Evolutionary conservation across 2,329 filamentous ascomycete genomes (phyloP).

Genomic region (Monilinia vaccinii-corymbosi): DNA sequence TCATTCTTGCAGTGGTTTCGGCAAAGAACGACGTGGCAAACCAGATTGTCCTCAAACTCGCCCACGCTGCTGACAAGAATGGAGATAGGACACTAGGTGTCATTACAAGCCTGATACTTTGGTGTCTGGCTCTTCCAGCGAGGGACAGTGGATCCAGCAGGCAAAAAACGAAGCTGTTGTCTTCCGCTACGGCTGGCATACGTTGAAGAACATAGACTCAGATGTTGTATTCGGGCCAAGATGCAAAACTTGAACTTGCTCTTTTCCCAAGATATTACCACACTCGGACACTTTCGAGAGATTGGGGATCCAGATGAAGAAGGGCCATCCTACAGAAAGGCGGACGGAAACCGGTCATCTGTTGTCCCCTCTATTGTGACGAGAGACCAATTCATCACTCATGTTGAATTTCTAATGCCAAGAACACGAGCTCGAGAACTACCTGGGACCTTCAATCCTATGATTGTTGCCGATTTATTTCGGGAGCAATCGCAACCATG

Average conservation of each 20-base stretch:
- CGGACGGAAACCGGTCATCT: no score
- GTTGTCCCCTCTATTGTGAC: no score
- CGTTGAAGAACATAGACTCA: slow-evolving; percentile 40
- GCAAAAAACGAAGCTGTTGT: slow-evolving; percentile 38
- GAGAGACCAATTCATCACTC: slow-evolving; percentile 33
- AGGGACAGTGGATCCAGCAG: slow-evolving; percentile 34
- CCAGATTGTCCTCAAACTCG: slow-evolving; percentile 45
- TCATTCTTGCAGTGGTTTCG: slow-evolving; percentile 47
- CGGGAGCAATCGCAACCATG: slow-evolving; percentile 47
- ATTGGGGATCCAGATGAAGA: no score
- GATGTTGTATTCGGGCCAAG: no score
- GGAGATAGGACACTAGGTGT: slow-evolving; percentile 36
- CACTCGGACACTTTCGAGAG: no score
- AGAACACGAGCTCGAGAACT: slow-evolving; percentile 45
- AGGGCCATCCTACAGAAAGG: no score
- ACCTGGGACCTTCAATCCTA: slow-evolving; percentile 50
- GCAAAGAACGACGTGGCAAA: slow-evolving; percentile 52
- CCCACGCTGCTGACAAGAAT: slow-evolving; percentile 33
- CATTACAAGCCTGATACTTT: slow-evolving; percentile 52
- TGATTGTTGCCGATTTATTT: slow-evolving; percentile 51
- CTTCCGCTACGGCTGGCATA: slow-evolving; percentile 45
- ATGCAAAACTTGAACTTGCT: slow-evolving; percentile 26
- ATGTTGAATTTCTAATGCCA: slow-evolving; percentile 33
- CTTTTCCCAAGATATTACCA: no score
- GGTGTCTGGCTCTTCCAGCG: slow-evolving; percentile 32